Base-by-base conservation (phyloP, 139 green algal species). In the Closterium sp. region DNA sequence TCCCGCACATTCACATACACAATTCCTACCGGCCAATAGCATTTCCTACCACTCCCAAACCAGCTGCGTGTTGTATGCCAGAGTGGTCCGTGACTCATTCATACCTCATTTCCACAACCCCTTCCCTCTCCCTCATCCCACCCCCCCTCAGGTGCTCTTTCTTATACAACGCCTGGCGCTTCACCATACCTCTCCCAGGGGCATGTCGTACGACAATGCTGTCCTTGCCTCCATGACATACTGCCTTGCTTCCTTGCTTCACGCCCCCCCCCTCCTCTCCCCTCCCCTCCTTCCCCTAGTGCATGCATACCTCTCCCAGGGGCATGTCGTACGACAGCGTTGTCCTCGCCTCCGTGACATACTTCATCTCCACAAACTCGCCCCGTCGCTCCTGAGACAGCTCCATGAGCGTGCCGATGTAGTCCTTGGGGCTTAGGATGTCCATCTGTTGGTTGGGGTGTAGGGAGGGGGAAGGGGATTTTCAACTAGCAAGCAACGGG, bases 291-390 rank as follows among this genome's bases (percentile, higher is more conserved):
- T 55, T 4, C 6, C 36, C 36, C 38, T 10, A 66, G 4, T 66
- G 9, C 4, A 10, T 66, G 38, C 38, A 19, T 12, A 87, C 84
- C 32, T 90, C 33, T 32, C 43, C 33, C 6, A 89, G 86, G 0
- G 34, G 34, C 34, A 7, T 55, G 35, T 89, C 33, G 83, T 98
- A 99, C 16, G 97, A 94, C 33, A 99, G 93, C 1, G 95, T 97
- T 66, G 97, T 97, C 33, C 97, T 95, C 84, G 88, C 89, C 94
- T 97, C 96, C 33, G 97, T 99, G 28, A 99, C 94, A 95, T 98
- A 99, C 94, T 97, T 96, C 97, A 99, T 98, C 93, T 98, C 96
- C 6, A 97, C 93, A 90, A 98, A 99, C 92, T 99, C 97, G 16
- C 96, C 96, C 10, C 96, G 92, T 86, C 96, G 91, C 28, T 94